Evolutionary conservation across 2,329 filamentous ascomycete species (phyloP).

Genomic region (Hypoxylon rubiginosum): DNA sequence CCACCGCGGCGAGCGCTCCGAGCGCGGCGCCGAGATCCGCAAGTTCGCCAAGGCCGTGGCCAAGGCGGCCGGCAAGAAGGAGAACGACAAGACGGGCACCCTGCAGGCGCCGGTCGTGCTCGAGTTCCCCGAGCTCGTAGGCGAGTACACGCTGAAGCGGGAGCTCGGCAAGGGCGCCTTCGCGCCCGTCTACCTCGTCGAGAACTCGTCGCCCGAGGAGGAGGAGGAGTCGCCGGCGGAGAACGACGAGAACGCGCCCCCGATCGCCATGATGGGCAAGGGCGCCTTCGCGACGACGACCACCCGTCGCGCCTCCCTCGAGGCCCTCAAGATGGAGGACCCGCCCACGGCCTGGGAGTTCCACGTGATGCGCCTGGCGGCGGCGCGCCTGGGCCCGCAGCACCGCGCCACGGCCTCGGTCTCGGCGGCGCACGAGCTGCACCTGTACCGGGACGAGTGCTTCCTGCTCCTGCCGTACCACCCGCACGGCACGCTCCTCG

Average conservation of each 20-base stretch:
- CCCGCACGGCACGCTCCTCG: conserved; percentile 92
- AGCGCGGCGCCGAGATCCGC: conserved; percentile 80
- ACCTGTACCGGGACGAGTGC: conserved; percentile 89
- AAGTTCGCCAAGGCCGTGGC: conserved; percentile 79
- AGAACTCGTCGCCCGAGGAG: conserved; percentile 73
- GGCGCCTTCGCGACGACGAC: conserved; percentile 69
- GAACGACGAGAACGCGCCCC: conserved; percentile 54
- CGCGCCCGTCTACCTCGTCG: conserved; percentile 92
- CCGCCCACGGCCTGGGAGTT: conserved; percentile 95
- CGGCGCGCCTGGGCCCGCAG: conserved; percentile 78
- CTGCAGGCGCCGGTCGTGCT: conserved; percentile 73
- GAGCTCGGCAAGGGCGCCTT: conserved; percentile 95
- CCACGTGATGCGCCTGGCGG: conserved; percentile 89
- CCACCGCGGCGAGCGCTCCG: conserved; percentile 72
- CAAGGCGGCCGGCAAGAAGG: conserved; percentile 66
- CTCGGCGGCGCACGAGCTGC: conserved; percentile 88
- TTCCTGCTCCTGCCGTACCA: conserved; percentile 91
- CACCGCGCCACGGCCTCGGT: conserved; percentile 82
- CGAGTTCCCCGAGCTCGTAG: conserved; percentile 73
- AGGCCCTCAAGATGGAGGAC: conserved; percentile 95
- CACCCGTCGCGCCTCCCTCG: conserved; percentile 71
- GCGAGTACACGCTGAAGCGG: conserved; percentile 82
- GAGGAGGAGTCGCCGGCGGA: too few species aligned
- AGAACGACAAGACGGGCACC: conserved; percentile 72
- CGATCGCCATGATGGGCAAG: conserved; percentile 70